Conservation (phyloP, 768 basidiomycete species). For the Trametes cinnabarina region DNA sequence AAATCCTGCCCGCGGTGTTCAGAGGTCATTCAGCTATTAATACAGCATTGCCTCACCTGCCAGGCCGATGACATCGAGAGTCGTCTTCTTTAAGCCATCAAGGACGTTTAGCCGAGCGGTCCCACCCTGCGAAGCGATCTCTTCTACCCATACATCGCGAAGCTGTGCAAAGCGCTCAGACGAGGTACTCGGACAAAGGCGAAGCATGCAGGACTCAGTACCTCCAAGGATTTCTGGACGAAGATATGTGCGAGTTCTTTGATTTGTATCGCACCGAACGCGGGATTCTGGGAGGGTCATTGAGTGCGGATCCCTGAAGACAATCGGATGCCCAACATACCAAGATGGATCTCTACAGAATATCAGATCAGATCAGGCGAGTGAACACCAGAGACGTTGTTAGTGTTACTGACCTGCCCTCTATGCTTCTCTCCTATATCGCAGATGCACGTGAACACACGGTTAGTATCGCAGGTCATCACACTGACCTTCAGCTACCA, state of each 20-base stretch:
- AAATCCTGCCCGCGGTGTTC: slow-evolving; percentile 33
- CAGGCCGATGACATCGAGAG: neutral
- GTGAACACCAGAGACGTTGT: neutral
- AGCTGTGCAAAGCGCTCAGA: neutral
- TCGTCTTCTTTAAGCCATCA: neutral
- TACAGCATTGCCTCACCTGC: neutral
- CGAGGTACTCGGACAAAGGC: neutral
- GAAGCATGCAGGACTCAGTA: too few relatives aligned
- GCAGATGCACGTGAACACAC: neutral
- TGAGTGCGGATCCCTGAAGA: neutral
- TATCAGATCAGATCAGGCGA: neutral
- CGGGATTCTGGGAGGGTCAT: slow-evolving; percentile 23
- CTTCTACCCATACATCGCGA: neutral
- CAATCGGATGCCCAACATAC: neutral
- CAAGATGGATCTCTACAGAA: neutral
- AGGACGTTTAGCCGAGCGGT: neutral
- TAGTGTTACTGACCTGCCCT: neutral
- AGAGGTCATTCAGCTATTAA: too few relatives aligned
- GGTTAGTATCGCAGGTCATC: neutral
- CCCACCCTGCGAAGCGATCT: neutral
- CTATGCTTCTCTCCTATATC: neutral
- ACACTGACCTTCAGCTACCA: neutral
- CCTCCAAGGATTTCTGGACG: slow-evolving; percentile 25
- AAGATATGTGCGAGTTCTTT: slow-evolving; percentile 21
- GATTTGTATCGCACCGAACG: slow-evolving; percentile 29